Conservation (phyloP, 768 basidiomycete species). For the Pholiota conissans region DNA sequence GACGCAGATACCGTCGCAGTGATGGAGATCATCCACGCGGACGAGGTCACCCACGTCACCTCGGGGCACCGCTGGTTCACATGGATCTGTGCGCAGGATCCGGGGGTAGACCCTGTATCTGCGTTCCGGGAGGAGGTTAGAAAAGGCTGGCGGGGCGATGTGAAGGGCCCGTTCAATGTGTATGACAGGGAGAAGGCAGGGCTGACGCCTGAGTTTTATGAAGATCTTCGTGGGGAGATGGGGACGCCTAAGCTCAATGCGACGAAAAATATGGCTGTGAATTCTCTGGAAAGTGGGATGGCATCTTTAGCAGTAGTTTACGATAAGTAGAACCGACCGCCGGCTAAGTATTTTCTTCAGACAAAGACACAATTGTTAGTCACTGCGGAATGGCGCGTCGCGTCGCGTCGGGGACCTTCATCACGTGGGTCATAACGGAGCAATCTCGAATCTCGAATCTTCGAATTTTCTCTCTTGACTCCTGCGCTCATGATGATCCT, state of each 20-base stretch:
- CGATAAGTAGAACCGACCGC: too few relatives aligned
- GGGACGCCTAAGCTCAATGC: conserved; percentile 19
- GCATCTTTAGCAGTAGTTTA: conserved; percentile 11
- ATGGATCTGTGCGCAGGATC: conserved; percentile 63
- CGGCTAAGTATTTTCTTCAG: too few relatives aligned
- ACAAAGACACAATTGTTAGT: too few relatives aligned
- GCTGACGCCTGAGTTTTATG: conserved; percentile 70
- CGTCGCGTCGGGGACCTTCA: too few relatives aligned
- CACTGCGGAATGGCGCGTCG: too few relatives aligned
- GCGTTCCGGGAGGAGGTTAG: conserved; percentile 73
- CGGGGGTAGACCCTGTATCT: conserved; percentile 51
- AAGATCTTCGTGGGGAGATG: conserved; percentile 67
- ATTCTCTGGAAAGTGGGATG: conserved; percentile 3
- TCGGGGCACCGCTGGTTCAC: conserved; percentile 84
- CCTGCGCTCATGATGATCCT: too few relatives aligned
- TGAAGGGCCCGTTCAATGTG: conserved; percentile 83
- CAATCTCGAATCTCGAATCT: too few relatives aligned
- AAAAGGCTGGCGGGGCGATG: conserved; percentile 67
- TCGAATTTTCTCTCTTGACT: too few relatives aligned
- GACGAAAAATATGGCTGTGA: neutral
- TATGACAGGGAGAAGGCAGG: conserved; percentile 74
- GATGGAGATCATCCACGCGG: conserved; percentile 76
- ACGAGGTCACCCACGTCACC: conserved; percentile 83
- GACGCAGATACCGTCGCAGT: conserved; percentile 66
- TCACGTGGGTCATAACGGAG: too few relatives aligned